A percentile compares a stretch with the other conserved stretches of the same genome.
phyloP scores from a whole-genome alignment of 495 filamentous ascomycete genomes.

The Lichenothelia convexa region DNA sequence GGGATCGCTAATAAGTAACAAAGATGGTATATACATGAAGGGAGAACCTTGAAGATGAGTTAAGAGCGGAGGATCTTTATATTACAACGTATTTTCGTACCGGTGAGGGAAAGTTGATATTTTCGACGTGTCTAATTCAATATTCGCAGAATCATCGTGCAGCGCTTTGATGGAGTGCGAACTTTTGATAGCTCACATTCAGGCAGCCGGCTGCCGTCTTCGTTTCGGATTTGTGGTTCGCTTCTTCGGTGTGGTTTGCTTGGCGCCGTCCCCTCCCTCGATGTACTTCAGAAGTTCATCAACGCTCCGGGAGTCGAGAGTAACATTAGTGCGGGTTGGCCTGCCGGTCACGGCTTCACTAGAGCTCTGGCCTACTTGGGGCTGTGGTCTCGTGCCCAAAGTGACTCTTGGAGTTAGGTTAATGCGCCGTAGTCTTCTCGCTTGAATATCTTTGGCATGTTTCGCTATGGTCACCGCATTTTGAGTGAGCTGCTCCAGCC shows the following conservation, averaged over 20 bases:
- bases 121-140: too few species aligned
- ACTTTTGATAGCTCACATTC: too few species aligned
- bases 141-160: too few species aligned
- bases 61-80: too few species aligned
- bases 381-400: slow-evolving; percentile 32
- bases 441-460: slow-evolving; percentile 67
- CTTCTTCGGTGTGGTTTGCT: slow-evolving; percentile 53
- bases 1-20: too few species aligned
- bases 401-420: slow-evolving; percentile 37
- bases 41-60: too few species aligned
- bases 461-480: slow-evolving; percentile 87
- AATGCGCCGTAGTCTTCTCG: slow-evolving; percentile 38
- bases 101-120: too few species aligned
- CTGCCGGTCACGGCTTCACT: slow-evolving; percentile 17
- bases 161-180: too few species aligned
- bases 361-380: slow-evolving; percentile 28
- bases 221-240: slow-evolving; percentile 56
- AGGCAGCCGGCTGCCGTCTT: slow-evolving; percentile 22
- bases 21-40: too few species aligned
- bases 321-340: slow-evolving; percentile 22
- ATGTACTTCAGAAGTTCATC: slow-evolving; percentile 80
- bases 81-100: too few species aligned
- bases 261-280: slow-evolving; percentile 49
- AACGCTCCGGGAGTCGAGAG: slow-evolving; percentile 59
- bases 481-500: slow-evolving; percentile 90